Evolutionary conservation across 345 rosid genomes (phyloP), one percentile per base, ranked within the genome.

Genomic region (Lagerstroemia speciosa): DNA sequence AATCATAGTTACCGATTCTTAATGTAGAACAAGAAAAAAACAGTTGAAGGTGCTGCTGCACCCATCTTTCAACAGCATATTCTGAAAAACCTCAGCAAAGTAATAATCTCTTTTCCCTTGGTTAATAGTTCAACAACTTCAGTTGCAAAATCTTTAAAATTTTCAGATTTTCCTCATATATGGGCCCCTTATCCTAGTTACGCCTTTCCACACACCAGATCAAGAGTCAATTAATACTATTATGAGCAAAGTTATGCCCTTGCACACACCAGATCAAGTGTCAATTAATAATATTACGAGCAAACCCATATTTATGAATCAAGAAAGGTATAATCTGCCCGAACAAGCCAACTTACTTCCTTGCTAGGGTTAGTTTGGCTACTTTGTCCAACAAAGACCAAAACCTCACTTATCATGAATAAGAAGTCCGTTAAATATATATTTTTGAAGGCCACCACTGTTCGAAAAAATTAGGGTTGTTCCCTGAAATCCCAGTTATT

Each of bases 1-100:
- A 75, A 67, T 72, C 65, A 26, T 74, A 34, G 65, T 52, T 38
- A 67, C 11, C 24, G 6, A 71, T 71, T 36, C 55, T 34, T 14
- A 69, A 19, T 26, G 46, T 38, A 24, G 40, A 11, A 65, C 3
- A 6, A 5, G 32, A 17, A 38, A 8, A 40, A 38, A 14, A 65
- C 24, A 48, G 6, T 24, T 65, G 8, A 40, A 37, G 11, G 32
- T 15, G 29, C 29, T 3, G 14, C 30, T 26, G 9, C 9, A n/a
- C 60, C 60, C 60, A 53, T n/a, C 29, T 8, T n/a, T 7, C 60
- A 22, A 26, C 11, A 19, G 10, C 60, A 8, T 53, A 26, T n/a
- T 20, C 3, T 58, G 14, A 9, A 27, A 58, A 58, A 29, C 2
- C 29, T 27, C 34, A n/a, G 29, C 29, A 9, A 8, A n/a, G 5